Conservation (phyloP, 805 yeast genomes). For the Nakazawaea siamensis region DNA sequence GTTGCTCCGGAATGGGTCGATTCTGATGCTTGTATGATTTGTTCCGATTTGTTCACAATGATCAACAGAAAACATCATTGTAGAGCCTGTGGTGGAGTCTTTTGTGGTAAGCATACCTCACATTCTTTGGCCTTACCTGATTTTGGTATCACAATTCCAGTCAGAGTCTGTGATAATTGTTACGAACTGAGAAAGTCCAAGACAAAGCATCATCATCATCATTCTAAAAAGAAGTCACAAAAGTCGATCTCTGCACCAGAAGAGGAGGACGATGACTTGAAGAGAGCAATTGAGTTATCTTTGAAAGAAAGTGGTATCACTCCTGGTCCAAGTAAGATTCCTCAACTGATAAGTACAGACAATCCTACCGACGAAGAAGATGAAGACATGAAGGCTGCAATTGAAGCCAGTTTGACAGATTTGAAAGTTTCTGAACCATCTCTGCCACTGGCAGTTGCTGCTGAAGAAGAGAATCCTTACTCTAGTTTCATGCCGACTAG, state of each 20-base stretch:
- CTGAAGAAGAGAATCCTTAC: constrained; percentile 9
- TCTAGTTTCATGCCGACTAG: constrained; percentile 4
- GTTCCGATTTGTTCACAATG: constrained; percentile 72
- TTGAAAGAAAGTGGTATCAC: constrained; percentile 41
- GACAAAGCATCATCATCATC: constrained; percentile 8
- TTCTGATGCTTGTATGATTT: constrained; percentile 90
- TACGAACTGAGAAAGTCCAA: constrained; percentile 46
- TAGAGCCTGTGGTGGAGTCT: constrained; percentile 94
- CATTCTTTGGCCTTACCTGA: constrained; percentile 65
- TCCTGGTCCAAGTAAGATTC: constrained; percentile 14
- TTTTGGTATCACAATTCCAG: constrained; percentile 81
- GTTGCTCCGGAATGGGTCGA: constrained; percentile 99
- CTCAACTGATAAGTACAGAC: constrained; percentile 6
- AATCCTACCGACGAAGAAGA: constrained; percentile 46
- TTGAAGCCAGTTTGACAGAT: constrained; percentile 82
- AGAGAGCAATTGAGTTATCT: constrained; percentile 72
- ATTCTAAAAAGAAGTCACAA: constrained; percentile 10
- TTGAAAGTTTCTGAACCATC: constrained; percentile 29
- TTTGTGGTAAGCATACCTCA: constrained; percentile 78
- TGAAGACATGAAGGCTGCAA: constrained; percentile 88
- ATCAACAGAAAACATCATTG: constrained; percentile 93
- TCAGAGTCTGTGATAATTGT: constrained; percentile 91
- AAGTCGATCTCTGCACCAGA: constrained; percentile 20
- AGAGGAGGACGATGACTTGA: constrained; percentile 71
- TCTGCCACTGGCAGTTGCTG: not conserved